Conservation (phyloP, 495 filamentous ascomycete genomes). For the Penicillium macrosclerotiorum region DNA sequence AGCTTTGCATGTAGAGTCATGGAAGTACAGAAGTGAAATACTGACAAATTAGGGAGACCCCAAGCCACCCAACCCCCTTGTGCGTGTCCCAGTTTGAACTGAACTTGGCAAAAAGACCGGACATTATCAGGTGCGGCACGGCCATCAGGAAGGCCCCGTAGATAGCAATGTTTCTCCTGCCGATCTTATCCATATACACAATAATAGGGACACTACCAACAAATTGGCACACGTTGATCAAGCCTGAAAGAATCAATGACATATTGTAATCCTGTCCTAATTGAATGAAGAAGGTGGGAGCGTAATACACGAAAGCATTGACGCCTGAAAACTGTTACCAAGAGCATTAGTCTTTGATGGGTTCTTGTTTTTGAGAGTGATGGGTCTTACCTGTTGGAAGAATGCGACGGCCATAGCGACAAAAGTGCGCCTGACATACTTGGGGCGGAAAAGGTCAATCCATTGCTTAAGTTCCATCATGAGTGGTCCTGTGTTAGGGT, state of each 20-base stretch:
- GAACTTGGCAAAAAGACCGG: slow-evolving; percentile 16
- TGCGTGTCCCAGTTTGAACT: slow-evolving; percentile 18
- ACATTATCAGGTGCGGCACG: slow-evolving; percentile 21
- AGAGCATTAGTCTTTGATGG: no score
- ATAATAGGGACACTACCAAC: slow-evolving; percentile 14
- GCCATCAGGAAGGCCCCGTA: slow-evolving; percentile 17
- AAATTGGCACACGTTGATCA: slow-evolving; percentile 26
- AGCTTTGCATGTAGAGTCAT: background rate
- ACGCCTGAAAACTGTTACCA: slow-evolving; percentile 25
- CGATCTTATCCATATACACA: slow-evolving; percentile 20
- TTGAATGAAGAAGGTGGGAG: slow-evolving; percentile 23
- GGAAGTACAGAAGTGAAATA: background rate
- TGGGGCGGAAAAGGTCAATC: slow-evolving; percentile 11
- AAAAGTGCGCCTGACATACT: slow-evolving; percentile 14
- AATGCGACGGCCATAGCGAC: slow-evolving; percentile 19
- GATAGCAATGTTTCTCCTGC: slow-evolving; percentile 21
- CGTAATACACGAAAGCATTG: slow-evolving; percentile 34
- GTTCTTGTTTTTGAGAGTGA: no score
- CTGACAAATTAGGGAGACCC: slow-evolving; percentile 18
- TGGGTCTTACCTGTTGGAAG: slow-evolving; percentile 22
- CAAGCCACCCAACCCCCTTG: slow-evolving; percentile 18
- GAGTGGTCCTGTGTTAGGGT: slow-evolving; percentile 1
- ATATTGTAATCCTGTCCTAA: slow-evolving; percentile 22
- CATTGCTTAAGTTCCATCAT: slow-evolving; percentile 13
- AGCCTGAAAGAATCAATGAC: slow-evolving; percentile 25